phyloP scores from a whole-genome alignment of 2,329 filamentous ascomycete species.

The Fusarium anguioides region DNA sequence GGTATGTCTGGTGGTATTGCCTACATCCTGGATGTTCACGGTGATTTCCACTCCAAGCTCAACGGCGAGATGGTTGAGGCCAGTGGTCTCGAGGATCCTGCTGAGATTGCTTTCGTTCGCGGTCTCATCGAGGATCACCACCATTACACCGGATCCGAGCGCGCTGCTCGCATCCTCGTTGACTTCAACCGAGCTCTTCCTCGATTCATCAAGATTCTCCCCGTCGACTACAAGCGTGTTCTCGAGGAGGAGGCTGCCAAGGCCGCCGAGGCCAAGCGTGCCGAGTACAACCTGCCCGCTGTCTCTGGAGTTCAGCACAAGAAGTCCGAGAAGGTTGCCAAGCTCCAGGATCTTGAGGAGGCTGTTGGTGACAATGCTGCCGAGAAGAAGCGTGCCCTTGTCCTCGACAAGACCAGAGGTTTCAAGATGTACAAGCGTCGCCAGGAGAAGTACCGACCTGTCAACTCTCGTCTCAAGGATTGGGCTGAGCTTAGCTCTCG shows the following conservation, averaged over 20 bases:
- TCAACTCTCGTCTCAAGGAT: slow-evolving; percentile 86
- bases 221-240: slow-evolving; percentile 95
- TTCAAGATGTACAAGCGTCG: slow-evolving; percentile 98
- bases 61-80: slow-evolving; percentile 98
- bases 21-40: slow-evolving; percentile 89
- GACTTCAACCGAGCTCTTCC: slow-evolving; percentile 93
- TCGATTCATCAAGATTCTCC: slow-evolving; percentile 92
- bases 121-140: slow-evolving; percentile 96
- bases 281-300: slow-evolving; percentile 82
- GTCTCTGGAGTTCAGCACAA: slow-evolving; percentile 72
- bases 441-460: slow-evolving; percentile 90
- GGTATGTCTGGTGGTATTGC: slow-evolving; percentile 99
- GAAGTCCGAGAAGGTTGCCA: slow-evolving; percentile 75
- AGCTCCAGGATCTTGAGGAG: slow-evolving; percentile 88
- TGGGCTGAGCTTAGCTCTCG: slow-evolving; percentile 92
- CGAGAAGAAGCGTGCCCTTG: slow-evolving; percentile 89
- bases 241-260: slow-evolving; percentile 87
- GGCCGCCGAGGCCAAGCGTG: slow-evolving; percentile 84
- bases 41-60: slow-evolving; percentile 91
- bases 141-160: slow-evolving; percentile 96
- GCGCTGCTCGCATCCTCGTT: slow-evolving; percentile 90
- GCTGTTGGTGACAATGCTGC: slow-evolving; percentile 84
- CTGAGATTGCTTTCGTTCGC: slow-evolving; percentile 89
- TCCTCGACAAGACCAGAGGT: slow-evolving; percentile 96
- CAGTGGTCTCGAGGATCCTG: slow-evolving; percentile 81